Percentiles rank a stretch among this genome's conserved stretches.
Conservation (phyloP, 2,329 filamentous ascomycete genomes). For the Ascochyta fabae region DNA sequence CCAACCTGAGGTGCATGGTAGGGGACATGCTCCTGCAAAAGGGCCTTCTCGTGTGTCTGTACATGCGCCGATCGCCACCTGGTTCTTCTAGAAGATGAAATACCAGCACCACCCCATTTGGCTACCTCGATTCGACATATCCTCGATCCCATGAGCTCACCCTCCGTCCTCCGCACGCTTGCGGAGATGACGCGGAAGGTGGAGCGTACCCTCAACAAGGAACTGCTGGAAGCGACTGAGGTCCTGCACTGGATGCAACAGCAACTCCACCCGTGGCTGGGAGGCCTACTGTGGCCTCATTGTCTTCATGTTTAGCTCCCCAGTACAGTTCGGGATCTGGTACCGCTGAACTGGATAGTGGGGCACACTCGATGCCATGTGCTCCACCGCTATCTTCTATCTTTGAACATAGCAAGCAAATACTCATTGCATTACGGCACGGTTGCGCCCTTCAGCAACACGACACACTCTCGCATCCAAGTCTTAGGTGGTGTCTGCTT, state of each 20-base stretch:
- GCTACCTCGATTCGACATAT: background rate
- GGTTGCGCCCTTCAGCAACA: background rate
- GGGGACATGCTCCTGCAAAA: slow-evolving; percentile 1
- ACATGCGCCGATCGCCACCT: background rate
- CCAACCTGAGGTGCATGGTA: background rate
- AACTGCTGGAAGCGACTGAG: background rate
- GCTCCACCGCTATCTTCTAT: slow-evolving; percentile 20
- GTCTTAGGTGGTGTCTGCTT: background rate
- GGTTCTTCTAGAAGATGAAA: background rate
- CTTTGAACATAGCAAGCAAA: slow-evolving; percentile 3
- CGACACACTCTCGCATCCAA: background rate
- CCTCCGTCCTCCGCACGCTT: background rate
- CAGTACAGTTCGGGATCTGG: background rate
- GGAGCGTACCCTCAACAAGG: slow-evolving; percentile 4
- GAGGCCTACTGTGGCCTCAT: slow-evolving; percentile 5
- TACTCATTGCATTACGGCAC: slow-evolving; percentile 18
- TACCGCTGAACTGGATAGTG: slow-evolving; percentile 5
- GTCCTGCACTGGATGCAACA: slow-evolving; percentile 4
- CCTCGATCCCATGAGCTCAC: background rate
- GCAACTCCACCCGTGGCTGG: slow-evolving; percentile 11
- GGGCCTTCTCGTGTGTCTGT: slow-evolving; percentile 1
- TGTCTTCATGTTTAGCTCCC: background rate
- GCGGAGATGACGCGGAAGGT: slow-evolving; percentile 10
- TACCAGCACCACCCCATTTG: background rate
- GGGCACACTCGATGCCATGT: slow-evolving; percentile 2